phyloP scores from a whole-genome alignment of 129 eudicot genomes.

The Kitagawia praeruptora region DNA sequence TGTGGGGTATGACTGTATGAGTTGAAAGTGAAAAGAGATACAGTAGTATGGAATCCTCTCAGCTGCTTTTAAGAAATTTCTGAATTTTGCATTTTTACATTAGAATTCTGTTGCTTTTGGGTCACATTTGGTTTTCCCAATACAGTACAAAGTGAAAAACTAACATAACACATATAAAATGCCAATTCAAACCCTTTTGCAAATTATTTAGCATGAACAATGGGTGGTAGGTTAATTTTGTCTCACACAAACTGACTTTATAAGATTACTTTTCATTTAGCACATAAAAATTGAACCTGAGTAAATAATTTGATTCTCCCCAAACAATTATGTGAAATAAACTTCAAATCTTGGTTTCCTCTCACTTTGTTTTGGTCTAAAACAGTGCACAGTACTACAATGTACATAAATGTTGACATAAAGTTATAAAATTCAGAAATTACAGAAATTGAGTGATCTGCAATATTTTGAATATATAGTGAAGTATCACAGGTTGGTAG shows the following conservation, averaged over 20 bases:
- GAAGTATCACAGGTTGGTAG: not conserved
- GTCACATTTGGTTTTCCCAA: slow-evolving; percentile 24
- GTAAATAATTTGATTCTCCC: slow-evolving; percentile 20
- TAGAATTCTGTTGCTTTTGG: slow-evolving; percentile 24
- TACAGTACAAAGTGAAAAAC: slow-evolving; percentile 27
- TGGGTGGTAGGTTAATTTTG: slow-evolving; percentile 10
- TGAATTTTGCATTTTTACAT: slow-evolving; percentile 14
- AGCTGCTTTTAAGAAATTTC: slow-evolving; percentile 19
- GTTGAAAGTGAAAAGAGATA: slow-evolving; percentile 41
- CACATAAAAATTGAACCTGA: slow-evolving; percentile 10
- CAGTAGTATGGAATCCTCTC: slow-evolving; percentile 19
- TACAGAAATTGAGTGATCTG: not conserved
- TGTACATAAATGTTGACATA: not conserved
- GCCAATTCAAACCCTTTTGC: slow-evolving; percentile 1
- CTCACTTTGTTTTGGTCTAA: not conserved
- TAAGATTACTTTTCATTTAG: slow-evolving; percentile 33
- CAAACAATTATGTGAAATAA: slow-evolving; percentile 26
- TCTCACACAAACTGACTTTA: slow-evolving; percentile 52
- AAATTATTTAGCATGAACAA: slow-evolving; percentile 24
- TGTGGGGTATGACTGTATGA: slow-evolving; percentile 35
- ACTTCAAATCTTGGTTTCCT: not conserved
- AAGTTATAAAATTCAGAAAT: not conserved
- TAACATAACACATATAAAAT: slow-evolving; percentile 2
- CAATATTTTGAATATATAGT: not conserved
- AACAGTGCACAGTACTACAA: not conserved